These are phyloP conservation scores for Platanthera zijinensis DNA, from an alignment of 106 monocot species.

Conservation along the genomic window DNA sequence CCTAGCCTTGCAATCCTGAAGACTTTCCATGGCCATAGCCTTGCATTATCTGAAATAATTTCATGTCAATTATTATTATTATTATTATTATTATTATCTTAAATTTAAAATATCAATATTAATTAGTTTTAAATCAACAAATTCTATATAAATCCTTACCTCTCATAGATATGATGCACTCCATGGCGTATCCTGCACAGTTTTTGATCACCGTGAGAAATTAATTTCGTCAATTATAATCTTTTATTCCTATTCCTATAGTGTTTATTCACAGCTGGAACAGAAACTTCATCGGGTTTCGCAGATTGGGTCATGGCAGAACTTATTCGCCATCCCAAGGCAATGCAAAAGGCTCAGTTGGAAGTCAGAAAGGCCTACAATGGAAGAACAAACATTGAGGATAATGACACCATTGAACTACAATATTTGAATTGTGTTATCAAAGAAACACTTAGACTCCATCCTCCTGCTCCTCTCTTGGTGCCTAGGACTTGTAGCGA, in stretches of 20 bases:
- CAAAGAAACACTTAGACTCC: not conserved
- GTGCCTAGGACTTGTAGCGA: not conserved
- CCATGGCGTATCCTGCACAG: no score
- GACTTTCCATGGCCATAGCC: no score
- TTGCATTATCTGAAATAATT: no score
- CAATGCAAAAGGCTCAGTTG: not conserved
- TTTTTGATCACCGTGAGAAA: no score
- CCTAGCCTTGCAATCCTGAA: no score
- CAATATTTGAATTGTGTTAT: not conserved
- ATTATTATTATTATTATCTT: no score
- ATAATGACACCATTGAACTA: not conserved
- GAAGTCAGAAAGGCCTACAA: not conserved
- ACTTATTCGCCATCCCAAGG: not conserved
- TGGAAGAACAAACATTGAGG: not conserved
- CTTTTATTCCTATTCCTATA: not conserved
- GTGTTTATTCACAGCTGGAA: conserved; percentile 8
- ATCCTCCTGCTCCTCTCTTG: not conserved
- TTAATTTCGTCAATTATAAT: no score
- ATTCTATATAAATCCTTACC: no score
- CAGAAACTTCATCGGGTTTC: not conserved
- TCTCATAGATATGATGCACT: no score
- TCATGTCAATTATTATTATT: no score
- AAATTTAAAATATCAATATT: no score
- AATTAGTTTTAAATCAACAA: no score
- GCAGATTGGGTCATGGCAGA: conserved; percentile 11